Percentiles rank a stretch among this genome's conserved stretches.
Evolutionary conservation across 371 early-diverging fungal genomes (phyloP).

Genomic region (Haplosporangium sp.): DNA sequence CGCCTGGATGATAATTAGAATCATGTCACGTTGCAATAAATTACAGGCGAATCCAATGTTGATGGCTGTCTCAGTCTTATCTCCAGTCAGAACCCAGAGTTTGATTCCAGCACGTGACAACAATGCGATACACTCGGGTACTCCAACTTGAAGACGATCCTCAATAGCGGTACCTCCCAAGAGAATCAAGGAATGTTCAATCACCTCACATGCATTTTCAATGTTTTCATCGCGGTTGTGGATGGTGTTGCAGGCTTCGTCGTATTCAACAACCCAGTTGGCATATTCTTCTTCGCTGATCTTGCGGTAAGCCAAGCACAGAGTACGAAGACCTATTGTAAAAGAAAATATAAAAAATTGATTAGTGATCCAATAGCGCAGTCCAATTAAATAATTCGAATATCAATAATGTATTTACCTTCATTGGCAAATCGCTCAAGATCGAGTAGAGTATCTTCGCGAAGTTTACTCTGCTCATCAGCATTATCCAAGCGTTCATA

Average conservation of each 20-base stretch:
- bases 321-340: constrained; percentile 78
- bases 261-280: constrained; percentile 68
- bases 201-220: constrained; percentile 76
- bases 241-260: constrained; percentile 73
- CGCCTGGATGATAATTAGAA: constrained; percentile 75
- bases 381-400: background rate
- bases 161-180: constrained; percentile 95
- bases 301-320: constrained; percentile 83
- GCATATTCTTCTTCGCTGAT: constrained; percentile 79
- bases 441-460: constrained; percentile 74
- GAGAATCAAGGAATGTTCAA: constrained; percentile 78
- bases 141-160: constrained; percentile 92
- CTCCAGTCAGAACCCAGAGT: constrained; percentile 96
- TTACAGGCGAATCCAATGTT: constrained; percentile 87
- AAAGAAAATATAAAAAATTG: background rate
- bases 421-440: constrained; percentile 91
- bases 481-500: constrained; percentile 77
- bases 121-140: constrained; percentile 84
- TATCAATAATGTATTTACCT: constrained; percentile 56
- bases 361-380: background rate
- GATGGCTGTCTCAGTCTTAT: constrained; percentile 90
- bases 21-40: constrained; percentile 75
- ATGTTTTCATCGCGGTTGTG: constrained; percentile 80
- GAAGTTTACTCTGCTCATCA: constrained; percentile 66
- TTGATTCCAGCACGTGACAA: constrained; percentile 88